A percentile compares a stretch with the other conserved stretches of the same genome.
Conservation (phyloP, 2,329 filamentous ascomycete genomes). For the Ramularia endophylla region DNA sequence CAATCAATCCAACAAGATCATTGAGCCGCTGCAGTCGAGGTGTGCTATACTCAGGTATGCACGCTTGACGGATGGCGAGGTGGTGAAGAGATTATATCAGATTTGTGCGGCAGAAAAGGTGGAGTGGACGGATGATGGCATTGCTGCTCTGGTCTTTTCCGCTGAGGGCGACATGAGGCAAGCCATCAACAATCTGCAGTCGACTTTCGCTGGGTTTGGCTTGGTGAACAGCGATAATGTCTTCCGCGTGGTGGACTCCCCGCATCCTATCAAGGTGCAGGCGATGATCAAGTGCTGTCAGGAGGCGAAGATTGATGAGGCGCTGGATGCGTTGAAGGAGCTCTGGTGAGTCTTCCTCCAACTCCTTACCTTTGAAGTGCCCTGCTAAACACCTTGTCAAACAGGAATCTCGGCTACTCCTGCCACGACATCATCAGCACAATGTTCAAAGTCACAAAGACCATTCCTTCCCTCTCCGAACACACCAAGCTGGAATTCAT, state of each 20-base stretch:
- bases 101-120: constrained; percentile 92
- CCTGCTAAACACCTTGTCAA: too few species aligned
- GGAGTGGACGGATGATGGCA: constrained; percentile 83
- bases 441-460: constrained; percentile 99
- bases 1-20: constrained; percentile 99
- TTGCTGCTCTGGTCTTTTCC: constrained; percentile 94
- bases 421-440: constrained; percentile 98
- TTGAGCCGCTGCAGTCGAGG: constrained; percentile 94
- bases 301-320: constrained; percentile 83
- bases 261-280: constrained; percentile 97
- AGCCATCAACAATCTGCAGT: constrained; percentile 97
- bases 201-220: constrained; percentile 85
- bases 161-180: constrained; percentile 99
- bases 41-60: constrained; percentile 95
- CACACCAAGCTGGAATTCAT: constrained; percentile 97
- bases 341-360: constrained; percentile 58
- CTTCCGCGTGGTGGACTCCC: constrained; percentile 94
- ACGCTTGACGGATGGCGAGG: constrained; percentile 83
- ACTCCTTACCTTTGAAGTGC: too few species aligned
- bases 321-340: constrained; percentile 79
- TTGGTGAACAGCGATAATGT: constrained; percentile 98
- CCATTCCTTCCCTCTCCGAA: constrained; percentile 83
- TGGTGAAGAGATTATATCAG: constrained; percentile 84
- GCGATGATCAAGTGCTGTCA: constrained; percentile 97
- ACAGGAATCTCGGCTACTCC: constrained; percentile 82